These are phyloP conservation scores for Nannochloropsis salina DNA, from an alignment of 108 stramenopile species.

Conservation along the genomic window DNA sequence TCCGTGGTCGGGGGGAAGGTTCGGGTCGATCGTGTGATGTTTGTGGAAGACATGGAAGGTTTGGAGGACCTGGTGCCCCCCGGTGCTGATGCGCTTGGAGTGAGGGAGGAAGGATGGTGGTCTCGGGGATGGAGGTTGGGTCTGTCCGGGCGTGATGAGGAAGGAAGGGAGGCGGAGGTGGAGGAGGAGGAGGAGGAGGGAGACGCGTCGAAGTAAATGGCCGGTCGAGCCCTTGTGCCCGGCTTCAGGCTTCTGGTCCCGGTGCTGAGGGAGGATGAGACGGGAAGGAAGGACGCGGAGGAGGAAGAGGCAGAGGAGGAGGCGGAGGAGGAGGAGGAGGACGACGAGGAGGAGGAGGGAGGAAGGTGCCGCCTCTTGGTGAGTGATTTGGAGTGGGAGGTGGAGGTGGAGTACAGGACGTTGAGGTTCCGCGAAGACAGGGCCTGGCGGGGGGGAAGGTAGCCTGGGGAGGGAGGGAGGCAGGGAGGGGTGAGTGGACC, in stretches of 20 bases:
- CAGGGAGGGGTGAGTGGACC: not conserved
- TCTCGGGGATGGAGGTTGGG: too few species aligned
- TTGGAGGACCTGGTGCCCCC: too few species aligned
- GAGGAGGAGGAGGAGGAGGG: constrained; percentile 22
- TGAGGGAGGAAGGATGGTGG: too few species aligned
- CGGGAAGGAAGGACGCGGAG: not conserved
- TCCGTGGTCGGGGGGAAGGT: not conserved
- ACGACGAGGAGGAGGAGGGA: not conserved
- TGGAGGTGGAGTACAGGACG: not conserved
- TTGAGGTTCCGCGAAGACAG: not conserved
- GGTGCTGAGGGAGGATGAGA: not conserved
- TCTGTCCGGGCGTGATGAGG: not conserved
- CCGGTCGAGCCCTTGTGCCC: too few species aligned
- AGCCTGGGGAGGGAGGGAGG: not conserved
- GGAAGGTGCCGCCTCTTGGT: not conserved
- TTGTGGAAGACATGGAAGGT: too few species aligned
- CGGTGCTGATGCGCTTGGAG: too few species aligned
- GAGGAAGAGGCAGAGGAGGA: not conserved
- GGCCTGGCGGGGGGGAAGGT: not conserved
- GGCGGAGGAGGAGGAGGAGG: not conserved
- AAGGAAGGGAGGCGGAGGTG: not conserved
- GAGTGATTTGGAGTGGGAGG: too few species aligned
- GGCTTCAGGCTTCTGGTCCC: not conserved
- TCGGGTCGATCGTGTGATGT: too few species aligned
- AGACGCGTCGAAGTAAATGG: not conserved